Evolutionary conservation across 495 filamentous ascomycete species (phyloP), one percentile per base, ranked within the genome.

Genomic region (Articulospora tetracladia): DNA sequence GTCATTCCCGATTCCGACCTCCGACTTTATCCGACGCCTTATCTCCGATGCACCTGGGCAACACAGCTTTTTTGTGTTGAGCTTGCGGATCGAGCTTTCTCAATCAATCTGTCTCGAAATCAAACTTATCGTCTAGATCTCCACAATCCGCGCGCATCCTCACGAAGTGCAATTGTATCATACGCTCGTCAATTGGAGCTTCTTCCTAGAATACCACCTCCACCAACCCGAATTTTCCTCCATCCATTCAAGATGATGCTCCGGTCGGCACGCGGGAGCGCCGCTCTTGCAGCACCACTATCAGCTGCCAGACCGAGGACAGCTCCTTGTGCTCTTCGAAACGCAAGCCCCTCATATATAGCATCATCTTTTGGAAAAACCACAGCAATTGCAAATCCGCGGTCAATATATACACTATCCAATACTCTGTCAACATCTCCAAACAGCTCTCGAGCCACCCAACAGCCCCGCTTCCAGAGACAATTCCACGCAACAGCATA

Each of bases 401-500:
- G 61, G 22, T 56, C 58, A 15, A 36, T 55, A 50, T 62, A 41
- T 53, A 61, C 44, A 25, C 61, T 34, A 19, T 58, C 39, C 25
- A 50, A 4, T 25, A n/a, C 25, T 32, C 22, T 25, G n/a, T 3
- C 51, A 48, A 22, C 26, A 54, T 36, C 58, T 13, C 44, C 26
- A 50, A 41, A 52, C 12, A 32, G 47, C 34, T 55, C 39, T 13
- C 50, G 32, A 62, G 32, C 63, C 28, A 59, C 58, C 15, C 44
- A 27, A 22, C 59, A 58, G 59, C 63, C 62, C 62, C 64, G 60
- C 61, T 66, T 55, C 58, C 70, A 36, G 63, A 59, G 78, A 74
- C 63, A 69, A 50, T 74, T 84, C 61, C 78, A 82, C 74, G 74
- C 74, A 55, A 76, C 75, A 60, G 53, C 77, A 50, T 55, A 61